Evolutionary conservation across 1,284 basidiomycete species (phyloP).

Genomic region (Apiotrichum akiyoshidainum): DNA sequence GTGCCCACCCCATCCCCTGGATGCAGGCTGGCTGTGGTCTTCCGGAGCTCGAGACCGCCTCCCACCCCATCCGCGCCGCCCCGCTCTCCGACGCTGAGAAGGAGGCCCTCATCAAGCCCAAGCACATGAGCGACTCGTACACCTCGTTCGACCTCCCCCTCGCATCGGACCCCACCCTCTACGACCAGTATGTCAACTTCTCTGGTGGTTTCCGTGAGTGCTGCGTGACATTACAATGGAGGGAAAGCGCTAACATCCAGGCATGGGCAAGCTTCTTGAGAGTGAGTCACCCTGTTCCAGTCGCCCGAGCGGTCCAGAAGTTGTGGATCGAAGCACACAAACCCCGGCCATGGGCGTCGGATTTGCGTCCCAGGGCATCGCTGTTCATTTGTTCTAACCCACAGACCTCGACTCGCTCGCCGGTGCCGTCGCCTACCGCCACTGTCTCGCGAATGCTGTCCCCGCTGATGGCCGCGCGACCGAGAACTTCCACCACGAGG

Average conservation of each 20-base stretch:
- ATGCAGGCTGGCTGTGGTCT: conserved; percentile 28
- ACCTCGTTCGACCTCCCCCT: conserved; percentile 48
- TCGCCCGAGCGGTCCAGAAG: neutral
- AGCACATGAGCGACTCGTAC: conserved; percentile 48
- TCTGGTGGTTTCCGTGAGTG: conserved; percentile 48
- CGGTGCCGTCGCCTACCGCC: conserved; percentile 76
- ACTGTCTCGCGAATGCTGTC: conserved; percentile 56
- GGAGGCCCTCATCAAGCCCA: conserved; percentile 32
- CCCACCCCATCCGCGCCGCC: conserved; percentile 3
- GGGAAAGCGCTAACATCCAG: conserved; percentile 17
- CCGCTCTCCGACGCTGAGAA: conserved; percentile 19
- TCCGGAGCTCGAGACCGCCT: conserved; percentile 29
- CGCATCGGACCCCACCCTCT: conserved; percentile 37
- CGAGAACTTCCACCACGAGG: conserved; percentile 56
- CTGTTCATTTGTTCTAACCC: neutral
- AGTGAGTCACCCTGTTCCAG: conserved; percentile 25
- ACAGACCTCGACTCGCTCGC: conserved; percentile 71
- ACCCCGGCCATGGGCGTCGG: too few relatives aligned
- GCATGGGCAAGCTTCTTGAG: conserved; percentile 51
- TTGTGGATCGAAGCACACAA: neutral
- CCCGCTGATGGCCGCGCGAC: conserved; percentile 22
- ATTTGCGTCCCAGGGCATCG: too few relatives aligned
- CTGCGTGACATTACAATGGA: neutral
- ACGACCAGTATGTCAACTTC: conserved; percentile 48
- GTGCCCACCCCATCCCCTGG: conserved; percentile 42